phyloP scores from a whole-genome alignment of 1,139 yeast genomes.

The Geotrichum carabidarum region DNA sequence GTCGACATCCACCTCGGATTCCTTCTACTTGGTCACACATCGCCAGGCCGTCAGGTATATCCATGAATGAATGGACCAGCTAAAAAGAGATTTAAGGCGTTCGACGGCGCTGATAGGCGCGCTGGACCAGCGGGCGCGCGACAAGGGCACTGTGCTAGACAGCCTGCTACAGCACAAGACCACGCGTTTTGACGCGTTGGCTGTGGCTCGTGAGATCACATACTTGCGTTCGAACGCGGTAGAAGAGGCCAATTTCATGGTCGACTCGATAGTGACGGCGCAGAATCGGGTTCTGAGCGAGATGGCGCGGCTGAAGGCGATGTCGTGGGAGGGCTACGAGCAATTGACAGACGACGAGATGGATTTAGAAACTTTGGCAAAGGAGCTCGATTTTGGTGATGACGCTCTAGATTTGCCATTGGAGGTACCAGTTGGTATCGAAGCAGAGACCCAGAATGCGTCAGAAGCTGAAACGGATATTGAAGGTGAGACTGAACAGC shows the following conservation, averaged over 20 bases:
- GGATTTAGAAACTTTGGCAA: background rate
- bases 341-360: background rate
- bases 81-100: constrained; percentile 5
- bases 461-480: background rate
- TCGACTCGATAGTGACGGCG: background rate
- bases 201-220: background rate
- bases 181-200: constrained; percentile 1
- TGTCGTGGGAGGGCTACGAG: background rate
- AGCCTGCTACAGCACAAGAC: background rate
- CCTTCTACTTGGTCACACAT: background rate
- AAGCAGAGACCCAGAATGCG: background rate
- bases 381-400: background rate
- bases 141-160: background rate
- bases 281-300: constrained; percentile 1
- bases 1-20: too few species aligned
- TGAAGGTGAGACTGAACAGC: background rate
- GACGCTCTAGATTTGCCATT: background rate
- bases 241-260: constrained; percentile 3
- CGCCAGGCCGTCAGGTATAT: background rate
- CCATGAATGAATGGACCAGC: constrained; percentile 8
- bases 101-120: constrained; percentile 4
- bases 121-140: constrained; percentile 4
- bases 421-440: background rate
- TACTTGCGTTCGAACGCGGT: constrained; percentile 3
- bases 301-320: background rate